These are phyloP conservation scores for Erigeron philadelphicus DNA, from an alignment of 140 eudicot genomes.

Conservation along the genomic window DNA sequence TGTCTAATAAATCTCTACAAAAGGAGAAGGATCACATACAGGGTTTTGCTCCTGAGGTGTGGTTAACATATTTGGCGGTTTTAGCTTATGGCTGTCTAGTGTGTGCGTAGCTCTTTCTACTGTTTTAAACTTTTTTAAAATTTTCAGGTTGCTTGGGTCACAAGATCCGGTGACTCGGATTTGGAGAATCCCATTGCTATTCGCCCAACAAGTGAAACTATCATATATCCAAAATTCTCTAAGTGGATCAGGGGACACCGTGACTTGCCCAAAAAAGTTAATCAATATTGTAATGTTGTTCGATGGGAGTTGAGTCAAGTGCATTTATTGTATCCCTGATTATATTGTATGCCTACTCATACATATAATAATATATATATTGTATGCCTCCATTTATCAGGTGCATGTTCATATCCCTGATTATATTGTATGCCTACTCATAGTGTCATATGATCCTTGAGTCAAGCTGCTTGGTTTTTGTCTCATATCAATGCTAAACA, in stretches of 20 bases:
- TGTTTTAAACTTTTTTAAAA: not conserved
- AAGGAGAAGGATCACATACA: slow-evolving; percentile 91
- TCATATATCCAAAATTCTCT: slow-evolving; percentile 88
- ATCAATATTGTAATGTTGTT: slow-evolving; percentile 97
- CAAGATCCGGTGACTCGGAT: slow-evolving; percentile 80
- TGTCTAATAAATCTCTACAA: slow-evolving; percentile 62
- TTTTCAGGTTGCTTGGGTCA: slow-evolving; percentile 93
- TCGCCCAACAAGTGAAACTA: slow-evolving; percentile 96
- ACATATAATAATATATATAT: too few relatives aligned
- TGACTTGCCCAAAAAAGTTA: slow-evolving; percentile 75
- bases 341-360: too few relatives aligned
- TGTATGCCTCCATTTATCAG: too few relatives aligned
- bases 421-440: too few relatives aligned
- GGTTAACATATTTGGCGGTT: slow-evolving; percentile 12
- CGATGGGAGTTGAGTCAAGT: slow-evolving; percentile 99
- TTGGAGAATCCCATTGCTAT: slow-evolving; percentile 81
- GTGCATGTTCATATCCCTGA: too few relatives aligned
- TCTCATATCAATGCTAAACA: not conserved
- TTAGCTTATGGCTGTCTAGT: not conserved
- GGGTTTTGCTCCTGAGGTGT: slow-evolving; percentile 97
- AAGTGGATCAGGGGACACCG: slow-evolving; percentile 99
- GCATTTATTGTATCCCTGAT: too few relatives aligned
- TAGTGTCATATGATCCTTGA: not conserved
- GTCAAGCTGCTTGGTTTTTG: not conserved
- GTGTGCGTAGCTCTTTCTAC: too few relatives aligned